A percentile compares a stretch with the other conserved stretches of the same genome.
These are phyloP conservation scores for Decorospora gaudefroyi DNA, from an alignment of 2,329 filamentous ascomycete species.

Conservation along the genomic window DNA sequence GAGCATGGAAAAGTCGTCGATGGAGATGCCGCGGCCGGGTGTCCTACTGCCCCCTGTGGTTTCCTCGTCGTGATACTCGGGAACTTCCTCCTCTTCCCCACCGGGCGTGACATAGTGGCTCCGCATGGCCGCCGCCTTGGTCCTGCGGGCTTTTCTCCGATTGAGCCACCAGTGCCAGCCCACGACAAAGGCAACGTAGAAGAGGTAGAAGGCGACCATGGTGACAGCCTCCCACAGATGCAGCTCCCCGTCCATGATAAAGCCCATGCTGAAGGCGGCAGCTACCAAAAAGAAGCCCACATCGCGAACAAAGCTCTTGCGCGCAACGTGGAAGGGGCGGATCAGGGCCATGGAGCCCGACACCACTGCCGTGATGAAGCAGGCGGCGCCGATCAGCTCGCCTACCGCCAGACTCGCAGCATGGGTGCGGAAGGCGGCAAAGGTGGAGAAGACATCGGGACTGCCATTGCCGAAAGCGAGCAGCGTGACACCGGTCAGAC, in stretches of 20 bases:
- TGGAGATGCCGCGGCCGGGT: constrained; percentile 56
- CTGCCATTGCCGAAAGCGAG: constrained; percentile 97
- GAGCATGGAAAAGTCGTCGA: constrained; percentile 66
- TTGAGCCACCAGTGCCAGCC: constrained; percentile 87
- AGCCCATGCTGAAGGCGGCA: constrained; percentile 82
- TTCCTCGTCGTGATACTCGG: constrained; percentile 59
- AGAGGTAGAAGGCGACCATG: constrained; percentile 90
- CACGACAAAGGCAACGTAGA: constrained; percentile 89
- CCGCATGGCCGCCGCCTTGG: constrained; percentile 72
- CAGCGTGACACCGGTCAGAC: constrained; percentile 93
- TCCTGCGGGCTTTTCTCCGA: constrained; percentile 63
- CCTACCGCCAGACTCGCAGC: constrained; percentile 96
- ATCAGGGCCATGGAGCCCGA: constrained; percentile 96
- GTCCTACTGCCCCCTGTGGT: constrained; percentile 48
- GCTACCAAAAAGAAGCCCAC: constrained; percentile 90
- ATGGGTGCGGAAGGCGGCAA: constrained; percentile 95
- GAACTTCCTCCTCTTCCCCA: constrained; percentile 63
- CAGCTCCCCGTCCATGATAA: constrained; percentile 81
- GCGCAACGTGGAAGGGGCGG: constrained; percentile 89
- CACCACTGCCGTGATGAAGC: constrained; percentile 95
- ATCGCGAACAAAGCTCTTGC: constrained; percentile 87
- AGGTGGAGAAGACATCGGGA: constrained; percentile 97
- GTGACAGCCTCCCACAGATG: constrained; percentile 84
- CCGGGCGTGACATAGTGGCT: constrained; percentile 70
- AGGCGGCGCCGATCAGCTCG: constrained; percentile 90